Conservation (phyloP, 2,329 filamentous ascomycete species). For the Didymella sp. region DNA sequence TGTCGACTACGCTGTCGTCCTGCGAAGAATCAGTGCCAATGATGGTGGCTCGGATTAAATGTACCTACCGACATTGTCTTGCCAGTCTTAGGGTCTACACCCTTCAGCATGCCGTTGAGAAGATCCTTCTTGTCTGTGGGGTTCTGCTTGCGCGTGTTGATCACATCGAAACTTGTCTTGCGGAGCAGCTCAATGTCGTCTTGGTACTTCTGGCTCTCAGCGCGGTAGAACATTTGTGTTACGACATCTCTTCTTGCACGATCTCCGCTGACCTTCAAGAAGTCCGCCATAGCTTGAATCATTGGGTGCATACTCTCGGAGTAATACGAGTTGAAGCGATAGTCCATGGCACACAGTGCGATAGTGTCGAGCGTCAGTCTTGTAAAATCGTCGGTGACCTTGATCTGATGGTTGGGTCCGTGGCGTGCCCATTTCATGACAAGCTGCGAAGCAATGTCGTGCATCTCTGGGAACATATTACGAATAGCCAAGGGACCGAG, state of each 20-base stretch:
- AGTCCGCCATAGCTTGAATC: slow-evolving; percentile 49
- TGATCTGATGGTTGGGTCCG: slow-evolving; percentile 41
- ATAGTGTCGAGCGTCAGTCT: slow-evolving; percentile 49
- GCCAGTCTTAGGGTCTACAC: slow-evolving; percentile 67
- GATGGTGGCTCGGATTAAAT: too few relatives aligned
- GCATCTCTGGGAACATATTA: slow-evolving; percentile 66
- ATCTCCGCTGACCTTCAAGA: slow-evolving; percentile 47
- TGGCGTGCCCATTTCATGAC: slow-evolving; percentile 72
- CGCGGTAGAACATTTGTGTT: slow-evolving; percentile 45
- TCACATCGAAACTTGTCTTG: slow-evolving; percentile 62
- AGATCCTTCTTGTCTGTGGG: slow-evolving; percentile 66
- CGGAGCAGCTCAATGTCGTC: slow-evolving; percentile 62
- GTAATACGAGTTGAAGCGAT: slow-evolving; percentile 53
- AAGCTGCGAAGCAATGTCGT: slow-evolving; percentile 69
- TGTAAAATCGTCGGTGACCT: slow-evolving; percentile 50
- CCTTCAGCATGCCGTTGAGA: slow-evolving; percentile 65
- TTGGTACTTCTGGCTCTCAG: slow-evolving; percentile 58
- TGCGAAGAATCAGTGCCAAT: slow-evolving; percentile 8
- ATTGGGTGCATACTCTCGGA: slow-evolving; percentile 48
- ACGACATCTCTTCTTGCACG: slow-evolving; percentile 41
- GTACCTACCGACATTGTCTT: slow-evolving; percentile 55
- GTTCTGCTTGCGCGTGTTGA: slow-evolving; percentile 62
- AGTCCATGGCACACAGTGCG: slow-evolving; percentile 51
- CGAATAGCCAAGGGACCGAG: slow-evolving; percentile 74
- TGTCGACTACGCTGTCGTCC: slow-evolving; percentile 69